phyloP scores from a whole-genome alignment of 1,284 basidiomycete genomes.

The Coniferiporia sulphurascens region DNA sequence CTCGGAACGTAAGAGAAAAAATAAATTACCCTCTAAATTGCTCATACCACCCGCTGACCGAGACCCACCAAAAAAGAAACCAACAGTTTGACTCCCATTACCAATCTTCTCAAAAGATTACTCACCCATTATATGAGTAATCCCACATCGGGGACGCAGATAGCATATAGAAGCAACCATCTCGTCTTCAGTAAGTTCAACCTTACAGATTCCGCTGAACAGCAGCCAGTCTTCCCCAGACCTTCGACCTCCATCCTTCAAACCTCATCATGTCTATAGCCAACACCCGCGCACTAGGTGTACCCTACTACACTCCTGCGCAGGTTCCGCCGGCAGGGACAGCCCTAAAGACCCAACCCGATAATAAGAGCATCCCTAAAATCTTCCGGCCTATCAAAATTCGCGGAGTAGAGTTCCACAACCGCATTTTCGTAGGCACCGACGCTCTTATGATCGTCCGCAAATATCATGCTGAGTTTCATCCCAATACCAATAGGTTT shows the following conservation, averaged over 20 bases:
- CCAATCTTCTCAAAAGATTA: too few species aligned
- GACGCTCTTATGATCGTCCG: not conserved
- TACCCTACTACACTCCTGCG: constrained; percentile 46
- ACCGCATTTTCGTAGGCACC: constrained; percentile 33
- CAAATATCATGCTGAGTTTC: not conserved
- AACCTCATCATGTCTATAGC: not conserved
- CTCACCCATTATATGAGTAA: too few species aligned
- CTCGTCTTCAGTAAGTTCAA: too few species aligned
- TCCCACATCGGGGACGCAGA: too few species aligned
- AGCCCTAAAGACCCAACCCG: constrained; percentile 38
- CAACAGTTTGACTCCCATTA: too few species aligned
- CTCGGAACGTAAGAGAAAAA: too few species aligned
- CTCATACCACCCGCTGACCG: too few species aligned
- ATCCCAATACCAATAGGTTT: constrained; percentile 18
- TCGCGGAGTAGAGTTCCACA: constrained; percentile 39
- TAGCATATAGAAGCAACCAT: too few species aligned
- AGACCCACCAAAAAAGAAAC: too few species aligned
- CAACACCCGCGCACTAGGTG: constrained; percentile 13
- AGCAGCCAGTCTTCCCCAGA: too few species aligned
- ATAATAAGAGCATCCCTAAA: constrained; percentile 44
- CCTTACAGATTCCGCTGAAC: too few species aligned
- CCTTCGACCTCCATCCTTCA: not conserved
- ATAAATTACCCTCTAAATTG: too few species aligned
- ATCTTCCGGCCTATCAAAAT: constrained; percentile 63
- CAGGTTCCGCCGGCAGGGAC: constrained; percentile 48